Base-by-base conservation (phyloP, 2,329 filamentous ascomycete genomes). In the Allantophomopsis lycopodina region DNA sequence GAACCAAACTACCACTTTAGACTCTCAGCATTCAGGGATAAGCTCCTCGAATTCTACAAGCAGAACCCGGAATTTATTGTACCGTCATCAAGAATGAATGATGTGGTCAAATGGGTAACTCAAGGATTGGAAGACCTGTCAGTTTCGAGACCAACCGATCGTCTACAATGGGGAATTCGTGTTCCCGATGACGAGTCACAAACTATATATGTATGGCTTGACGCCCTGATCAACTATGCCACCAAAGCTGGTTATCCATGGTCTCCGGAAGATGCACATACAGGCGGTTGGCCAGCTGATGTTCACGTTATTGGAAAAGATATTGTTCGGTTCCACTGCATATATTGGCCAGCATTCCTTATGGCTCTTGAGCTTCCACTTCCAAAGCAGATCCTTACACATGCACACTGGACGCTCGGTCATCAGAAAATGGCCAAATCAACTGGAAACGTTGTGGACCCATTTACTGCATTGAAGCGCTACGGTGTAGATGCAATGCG, bases 171-270 rank as follows among this genome's bases (percentile, higher is more conserved):
- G 91, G 91, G 91, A 3, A 83, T 98, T 41, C 77, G 70, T 6
- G 91, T 95, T 18, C 91, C 91, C 0, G 79, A 79, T 39, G 91
- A 98, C 52, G 64, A 73, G 0, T 74, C 66, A 14, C 91, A 96
- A 60, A 96, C 88, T 2, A 89, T 98, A 42, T 98, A 98, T 54
- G 93, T 98, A 23, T 98, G 91, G 91, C 72, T 98, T 0, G 93
- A 98, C 60, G 91, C 91, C 1, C 72, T 98, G 21, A 71, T 96
- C 52, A 98, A 95, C 59, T 98, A 98, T 57, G 63, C 91, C 38
- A 94, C 88, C 13, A 85, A 80, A 46, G 75, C 86, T 1, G 87
- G 89, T 12, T 96, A 93, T 55, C 86, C 86, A 0, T 86, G 81
- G 76, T 61, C 76, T 1, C 79, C 83, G 0, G 76, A 76, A 2